A percentile compares a stretch with the other conserved stretches of the same genome.
Conservation (phyloP, 371 early-diverging fungal genomes). For the Lichtheimia corymbifera region DNA sequence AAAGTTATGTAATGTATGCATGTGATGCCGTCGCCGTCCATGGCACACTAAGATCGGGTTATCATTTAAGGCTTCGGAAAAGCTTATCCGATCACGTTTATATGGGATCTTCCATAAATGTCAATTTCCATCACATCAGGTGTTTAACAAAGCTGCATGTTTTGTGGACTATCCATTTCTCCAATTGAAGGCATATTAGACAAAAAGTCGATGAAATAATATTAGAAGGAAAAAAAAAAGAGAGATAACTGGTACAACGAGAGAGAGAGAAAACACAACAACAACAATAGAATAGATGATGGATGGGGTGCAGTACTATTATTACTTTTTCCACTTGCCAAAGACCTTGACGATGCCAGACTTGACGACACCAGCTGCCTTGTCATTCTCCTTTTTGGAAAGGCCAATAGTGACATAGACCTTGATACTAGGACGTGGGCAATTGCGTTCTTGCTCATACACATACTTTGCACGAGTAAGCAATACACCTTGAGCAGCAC, state of each 20-base stretch:
- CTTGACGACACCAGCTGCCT: conserved; percentile 71
- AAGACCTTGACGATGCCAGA: conserved; percentile 56
- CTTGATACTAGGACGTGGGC: conserved; percentile 83
- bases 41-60: no score
- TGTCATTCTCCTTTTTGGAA: conserved; percentile 82
- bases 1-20: no score
- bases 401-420: conserved; percentile 77
- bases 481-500: conserved; percentile 72
- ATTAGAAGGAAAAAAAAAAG: conserved; percentile 2
- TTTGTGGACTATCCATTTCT: no score
- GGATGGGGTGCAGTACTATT: no score
- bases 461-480: conserved; percentile 88
- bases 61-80: no score
- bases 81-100: no score
- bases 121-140: no score
- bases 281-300: not conserved
- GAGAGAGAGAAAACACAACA: conserved; percentile 7
- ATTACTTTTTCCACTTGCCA: conserved; percentile 50
- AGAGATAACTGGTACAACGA: not conserved
- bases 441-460: conserved; percentile 75
- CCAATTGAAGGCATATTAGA: no score
- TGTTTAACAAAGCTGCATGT: no score
- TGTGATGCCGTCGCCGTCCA: no score
- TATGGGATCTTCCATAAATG: no score
- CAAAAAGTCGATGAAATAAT: not conserved